Base-by-base conservation (phyloP, 148 eudicot species). In the Silene latifolia region DNA sequence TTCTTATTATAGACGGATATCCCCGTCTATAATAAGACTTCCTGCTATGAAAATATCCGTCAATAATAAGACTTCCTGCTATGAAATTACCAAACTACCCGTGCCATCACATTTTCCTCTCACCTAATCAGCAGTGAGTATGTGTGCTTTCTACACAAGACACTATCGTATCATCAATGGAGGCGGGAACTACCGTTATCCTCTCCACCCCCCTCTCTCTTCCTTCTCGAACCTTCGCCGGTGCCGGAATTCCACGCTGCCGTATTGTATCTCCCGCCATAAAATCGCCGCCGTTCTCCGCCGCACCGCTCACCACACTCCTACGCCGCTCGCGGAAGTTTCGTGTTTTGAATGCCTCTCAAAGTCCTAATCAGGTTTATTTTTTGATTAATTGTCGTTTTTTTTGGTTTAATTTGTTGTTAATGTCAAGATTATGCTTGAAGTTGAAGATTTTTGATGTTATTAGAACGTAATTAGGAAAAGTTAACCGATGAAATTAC, bases 141-240 rank as follows among this genome's bases (percentile, higher is more conserved):
- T 48, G 56, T 51, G 56, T 51, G 56, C 5, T 51, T 13, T 51
- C 56, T 2, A 51, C 56, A 51, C 56, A 51, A 51, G 18, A 51
- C 56, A 51, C 56, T 11, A 12, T 70, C 69, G 35, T 32, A 32
- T 32, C 78, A 62, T 32, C 78, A 62, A 62, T 81, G 80, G 74
- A 35, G 75, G 83, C 83, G 83, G 83, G 83, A 77, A 73, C 78
- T 68, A 51, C 83, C 78, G 83, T 77, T 81, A 77, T 73, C 80
- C 75, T 73, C 65, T 63, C 32, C 78, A 58, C 61, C 71, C 71
- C 59, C 24, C 17, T 73, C 48, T 13, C 59, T 39, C 77, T 76
- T 51, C 76, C 73, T 47, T 54, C 80, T 4, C 18, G 68, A 15
- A 4, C 75, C 69, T 11, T 13, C 63, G 54, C 21, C 63, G 25